A percentile compares a stretch with the other conserved stretches of the same genome.
phyloP scores from a whole-genome alignment of 371 early-diverging fungal genomes.

The Choanephora cucurbitarum region DNA sequence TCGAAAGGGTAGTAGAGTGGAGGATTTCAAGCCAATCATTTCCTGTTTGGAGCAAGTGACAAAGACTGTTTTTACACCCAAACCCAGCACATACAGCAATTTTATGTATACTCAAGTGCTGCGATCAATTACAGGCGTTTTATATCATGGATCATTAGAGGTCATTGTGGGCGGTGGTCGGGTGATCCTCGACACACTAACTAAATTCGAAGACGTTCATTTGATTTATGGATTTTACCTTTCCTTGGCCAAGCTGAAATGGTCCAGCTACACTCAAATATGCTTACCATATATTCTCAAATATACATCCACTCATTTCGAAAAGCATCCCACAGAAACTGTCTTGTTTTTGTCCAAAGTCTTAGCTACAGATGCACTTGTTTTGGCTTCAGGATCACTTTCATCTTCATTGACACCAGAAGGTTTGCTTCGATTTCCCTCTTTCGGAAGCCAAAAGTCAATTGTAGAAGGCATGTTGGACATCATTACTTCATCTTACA shows the following conservation, averaged over 20 bases:
- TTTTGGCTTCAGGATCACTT: conserved; percentile 44
- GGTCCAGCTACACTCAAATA: conserved; percentile 70
- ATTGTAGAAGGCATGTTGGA: conserved; percentile 40
- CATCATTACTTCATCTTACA: conserved; percentile 35
- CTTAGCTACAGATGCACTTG: conserved; percentile 42
- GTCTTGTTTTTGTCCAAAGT: conserved; percentile 59
- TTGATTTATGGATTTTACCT: conserved; percentile 67
- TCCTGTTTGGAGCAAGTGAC: conserved; percentile 31
- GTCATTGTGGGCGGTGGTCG: conserved; percentile 63
- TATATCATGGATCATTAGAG: conserved; percentile 63
- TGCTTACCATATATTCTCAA: conserved; percentile 68
- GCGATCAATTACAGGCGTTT: conserved; percentile 32
- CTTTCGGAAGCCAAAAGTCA: conserved; percentile 20
- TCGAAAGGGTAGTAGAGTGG: conserved; percentile 58
- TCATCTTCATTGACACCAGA: conserved; percentile 55
- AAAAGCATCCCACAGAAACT: conserved; percentile 43
- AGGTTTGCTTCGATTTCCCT: conserved; percentile 62
- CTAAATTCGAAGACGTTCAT: conserved; percentile 51
- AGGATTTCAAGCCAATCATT: conserved; percentile 47
- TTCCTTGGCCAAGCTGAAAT: conserved; percentile 64
- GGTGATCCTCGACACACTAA: conserved; percentile 59
- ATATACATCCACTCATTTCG: conserved; percentile 50
- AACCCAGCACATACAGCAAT: conserved; percentile 10
- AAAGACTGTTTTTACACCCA: conserved; percentile 23
- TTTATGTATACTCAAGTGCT: conserved; percentile 30